A percentile compares a stretch with the other conserved stretches of the same genome.
phyloP scores from a whole-genome alignment of 176 grass and related monocot species.

The Triticum dicoccoides region DNA sequence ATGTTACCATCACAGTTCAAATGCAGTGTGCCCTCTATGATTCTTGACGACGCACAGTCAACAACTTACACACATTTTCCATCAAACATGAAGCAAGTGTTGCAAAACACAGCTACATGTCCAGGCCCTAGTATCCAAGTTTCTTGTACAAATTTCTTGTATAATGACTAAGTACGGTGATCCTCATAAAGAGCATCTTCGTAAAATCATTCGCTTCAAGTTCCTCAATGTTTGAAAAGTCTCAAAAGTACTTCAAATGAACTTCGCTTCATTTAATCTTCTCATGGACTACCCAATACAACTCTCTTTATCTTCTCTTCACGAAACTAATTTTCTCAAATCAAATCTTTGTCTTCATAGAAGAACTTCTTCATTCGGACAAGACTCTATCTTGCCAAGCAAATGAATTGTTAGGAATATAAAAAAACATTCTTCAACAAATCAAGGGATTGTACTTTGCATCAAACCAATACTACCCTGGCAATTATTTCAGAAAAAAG shows the following conservation, averaged over 20 bases:
- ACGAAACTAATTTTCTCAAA: constrained; percentile 74
- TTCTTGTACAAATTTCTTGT: constrained; percentile 44
- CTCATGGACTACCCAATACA: constrained; percentile 55
- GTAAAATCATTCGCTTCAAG: constrained; percentile 56
- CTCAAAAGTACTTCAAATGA: constrained; percentile 64
- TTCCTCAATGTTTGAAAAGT: constrained; percentile 55
- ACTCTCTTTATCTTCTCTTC: constrained; percentile 63
- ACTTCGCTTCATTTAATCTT: constrained; percentile 75
- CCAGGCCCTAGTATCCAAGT: constrained; percentile 55
- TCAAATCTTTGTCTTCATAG: constrained; percentile 74
- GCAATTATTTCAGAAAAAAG: constrained; percentile 40
- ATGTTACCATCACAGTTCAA: constrained; percentile 49
- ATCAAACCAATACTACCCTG: constrained; percentile 56
- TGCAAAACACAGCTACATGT: constrained; percentile 55
- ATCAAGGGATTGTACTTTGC: constrained; percentile 61
- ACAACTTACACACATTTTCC: constrained; percentile 61
- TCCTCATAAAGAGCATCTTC: constrained; percentile 64
- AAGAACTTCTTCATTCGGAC: constrained; percentile 64
- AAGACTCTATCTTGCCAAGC: constrained; percentile 70
- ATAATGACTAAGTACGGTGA: constrained; percentile 42
- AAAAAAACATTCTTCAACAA: constrained; percentile 37
- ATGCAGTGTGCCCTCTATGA: constrained; percentile 40
- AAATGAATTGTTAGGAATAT: constrained; percentile 68
- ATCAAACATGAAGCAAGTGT: constrained; percentile 51
- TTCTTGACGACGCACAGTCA: constrained; percentile 50